phyloP scores from a whole-genome alignment of 2,329 filamentous ascomycete genomes.

The Penicillium psychrosexuale region DNA sequence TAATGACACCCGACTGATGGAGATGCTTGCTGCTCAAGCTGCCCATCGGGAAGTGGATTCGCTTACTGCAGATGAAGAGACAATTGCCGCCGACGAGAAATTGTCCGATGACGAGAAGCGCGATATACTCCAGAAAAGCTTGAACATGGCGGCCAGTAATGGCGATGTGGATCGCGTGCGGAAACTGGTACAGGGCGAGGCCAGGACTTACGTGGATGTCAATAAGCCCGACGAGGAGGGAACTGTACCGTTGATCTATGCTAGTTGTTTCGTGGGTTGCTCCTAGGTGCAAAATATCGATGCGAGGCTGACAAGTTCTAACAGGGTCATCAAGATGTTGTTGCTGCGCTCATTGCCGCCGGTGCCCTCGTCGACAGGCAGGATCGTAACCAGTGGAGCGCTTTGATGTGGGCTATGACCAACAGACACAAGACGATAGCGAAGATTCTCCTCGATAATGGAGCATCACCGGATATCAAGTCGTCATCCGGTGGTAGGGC shows the following conservation, averaged over 20 bases:
- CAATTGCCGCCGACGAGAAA: slow-evolving; percentile 70
- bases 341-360: slow-evolving; percentile 76
- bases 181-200: slow-evolving; percentile 70
- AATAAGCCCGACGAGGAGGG: slow-evolving; percentile 90
- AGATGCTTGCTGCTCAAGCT: slow-evolving; percentile 95
- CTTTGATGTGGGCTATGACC: slow-evolving; percentile 99
- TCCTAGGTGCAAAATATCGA: slow-evolving; percentile 2
- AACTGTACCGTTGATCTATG: slow-evolving; percentile 94
- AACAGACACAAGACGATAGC: slow-evolving; percentile 96
- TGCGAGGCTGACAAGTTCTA: slow-evolving; percentile 10
- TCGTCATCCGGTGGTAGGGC: slow-evolving; percentile 91
- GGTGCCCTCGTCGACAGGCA: slow-evolving; percentile 89
- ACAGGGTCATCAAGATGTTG: slow-evolving; percentile 84
- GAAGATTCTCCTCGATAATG: slow-evolving; percentile 86
- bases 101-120: slow-evolving; percentile 74
- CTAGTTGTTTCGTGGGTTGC: slow-evolving; percentile 81
- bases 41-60: slow-evolving; percentile 69
- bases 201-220: slow-evolving; percentile 74
- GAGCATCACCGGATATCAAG: slow-evolving; percentile 92
- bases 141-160: slow-evolving; percentile 96
- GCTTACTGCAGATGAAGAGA: slow-evolving; percentile 73
- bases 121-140: slow-evolving; percentile 75
- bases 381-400: slow-evolving; percentile 95
- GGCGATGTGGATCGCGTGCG: slow-evolving; percentile 81
- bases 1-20: slow-evolving; percentile 83